Conservation (phyloP, 2,329 filamentous ascomycete species). For the Sporothrix phasma region DNA sequence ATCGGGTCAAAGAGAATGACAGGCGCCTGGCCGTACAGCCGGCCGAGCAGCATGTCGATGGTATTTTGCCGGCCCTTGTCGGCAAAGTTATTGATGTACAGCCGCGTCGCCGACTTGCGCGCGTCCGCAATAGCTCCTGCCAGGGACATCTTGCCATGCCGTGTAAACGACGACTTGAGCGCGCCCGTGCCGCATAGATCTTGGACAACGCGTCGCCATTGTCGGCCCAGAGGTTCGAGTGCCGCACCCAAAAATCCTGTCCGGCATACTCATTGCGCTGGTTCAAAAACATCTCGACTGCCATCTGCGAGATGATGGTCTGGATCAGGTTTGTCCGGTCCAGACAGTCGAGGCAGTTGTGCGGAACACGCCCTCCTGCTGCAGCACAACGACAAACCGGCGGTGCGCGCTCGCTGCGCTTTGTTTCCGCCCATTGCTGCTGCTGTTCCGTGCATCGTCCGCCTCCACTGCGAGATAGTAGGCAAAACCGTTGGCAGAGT, state of each 20-base stretch:
- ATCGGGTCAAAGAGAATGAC: conserved; percentile 90
- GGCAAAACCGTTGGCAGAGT: conserved; percentile 79
- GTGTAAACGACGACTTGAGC: conserved; percentile 88
- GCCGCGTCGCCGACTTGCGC: conserved; percentile 82
- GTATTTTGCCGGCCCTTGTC: conserved; percentile 89
- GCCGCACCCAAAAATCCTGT: conserved; percentile 81
- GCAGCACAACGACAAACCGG: conserved; percentile 59
- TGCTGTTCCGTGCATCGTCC: conserved; percentile 38
- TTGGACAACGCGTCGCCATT: conserved; percentile 90
- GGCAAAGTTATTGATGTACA: conserved; percentile 96
- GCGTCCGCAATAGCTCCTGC: conserved; percentile 91
- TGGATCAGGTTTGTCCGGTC: conserved; percentile 95
- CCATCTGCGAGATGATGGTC: conserved; percentile 90
- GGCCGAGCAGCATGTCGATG: conserved; percentile 84
- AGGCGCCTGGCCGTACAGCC: conserved; percentile 70
- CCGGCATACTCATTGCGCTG: conserved; percentile 60
- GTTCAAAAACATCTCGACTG: conserved; percentile 70
- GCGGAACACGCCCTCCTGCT: conserved; percentile 91
- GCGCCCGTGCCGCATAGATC: conserved; percentile 97
- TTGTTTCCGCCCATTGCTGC: neutral
- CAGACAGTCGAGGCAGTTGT: conserved; percentile 90
- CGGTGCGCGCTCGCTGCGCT: conserved; percentile 22
- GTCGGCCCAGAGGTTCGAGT: conserved; percentile 92
- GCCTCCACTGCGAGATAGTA: conserved; percentile 76
- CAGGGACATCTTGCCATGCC: conserved; percentile 90